These are phyloP conservation scores for Tylopilus vinaceipallidus DNA, from an alignment of 768 basidiomycete genomes.

Conservation along the genomic window DNA sequence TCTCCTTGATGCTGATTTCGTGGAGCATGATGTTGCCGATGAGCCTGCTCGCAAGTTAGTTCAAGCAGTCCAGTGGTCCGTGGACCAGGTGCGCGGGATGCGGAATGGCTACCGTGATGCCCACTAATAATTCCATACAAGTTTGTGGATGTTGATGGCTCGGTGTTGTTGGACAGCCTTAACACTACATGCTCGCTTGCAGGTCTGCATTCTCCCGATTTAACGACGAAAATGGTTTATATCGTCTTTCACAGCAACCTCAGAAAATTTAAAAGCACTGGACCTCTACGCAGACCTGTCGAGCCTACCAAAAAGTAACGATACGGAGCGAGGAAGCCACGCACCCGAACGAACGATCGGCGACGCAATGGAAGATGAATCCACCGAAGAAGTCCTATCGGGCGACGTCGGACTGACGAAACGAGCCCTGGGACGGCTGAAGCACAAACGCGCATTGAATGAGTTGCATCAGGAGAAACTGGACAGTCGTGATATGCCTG, in stretches of 20 bases:
- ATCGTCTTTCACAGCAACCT: slow-evolving; percentile 39
- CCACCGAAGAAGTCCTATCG: slow-evolving; percentile 1
- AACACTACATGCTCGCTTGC: slow-evolving; percentile 44
- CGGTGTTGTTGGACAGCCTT: slow-evolving; percentile 41
- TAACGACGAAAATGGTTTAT: not conserved
- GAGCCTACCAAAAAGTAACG: slow-evolving; percentile 58
- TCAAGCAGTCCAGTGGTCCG: slow-evolving; percentile 32
- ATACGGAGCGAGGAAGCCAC: slow-evolving; percentile 44
- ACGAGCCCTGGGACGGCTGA: slow-evolving; percentile 48
- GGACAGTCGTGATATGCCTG: slow-evolving; percentile 2
- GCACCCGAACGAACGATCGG: slow-evolving; percentile 25
- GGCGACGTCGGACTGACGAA: slow-evolving; percentile 34
- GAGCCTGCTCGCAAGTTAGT: slow-evolving; percentile 24
- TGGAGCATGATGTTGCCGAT: slow-evolving; percentile 5
- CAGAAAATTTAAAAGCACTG: slow-evolving; percentile 47
- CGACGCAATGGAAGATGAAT: slow-evolving; percentile 13
- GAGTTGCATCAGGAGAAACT: slow-evolving; percentile 16
- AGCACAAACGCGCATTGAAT: slow-evolving; percentile 48
- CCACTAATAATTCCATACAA: slow-evolving; percentile 8
- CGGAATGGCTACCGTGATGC: not conserved
- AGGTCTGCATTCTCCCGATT: slow-evolving; percentile 37
- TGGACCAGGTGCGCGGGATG: slow-evolving; percentile 37
- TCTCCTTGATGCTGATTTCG: slow-evolving; percentile 48
- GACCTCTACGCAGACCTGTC: slow-evolving; percentile 60
- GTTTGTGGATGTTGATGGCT: slow-evolving; percentile 21